Evolutionary conservation across 768 basidiomycete species (phyloP).

Genomic region (Leccinum arenicola): DNA sequence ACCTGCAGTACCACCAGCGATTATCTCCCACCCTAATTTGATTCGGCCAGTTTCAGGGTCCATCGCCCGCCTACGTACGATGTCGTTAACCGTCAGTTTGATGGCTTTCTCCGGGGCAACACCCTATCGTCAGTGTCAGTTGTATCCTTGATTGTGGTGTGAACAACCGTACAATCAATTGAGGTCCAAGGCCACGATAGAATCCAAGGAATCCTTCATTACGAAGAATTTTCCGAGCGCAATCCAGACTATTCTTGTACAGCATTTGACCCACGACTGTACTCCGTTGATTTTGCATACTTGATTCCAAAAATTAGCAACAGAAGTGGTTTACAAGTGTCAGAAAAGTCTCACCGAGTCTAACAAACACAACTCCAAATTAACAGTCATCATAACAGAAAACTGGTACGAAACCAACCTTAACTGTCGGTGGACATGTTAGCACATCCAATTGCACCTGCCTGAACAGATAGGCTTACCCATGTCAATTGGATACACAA

Average conservation of each 20-base stretch:
- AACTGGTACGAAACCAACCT: constrained; percentile 45
- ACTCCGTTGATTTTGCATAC: constrained; percentile 97
- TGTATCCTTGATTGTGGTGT: background rate
- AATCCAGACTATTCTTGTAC: constrained; percentile 96
- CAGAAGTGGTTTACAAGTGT: background rate
- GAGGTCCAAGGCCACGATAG: constrained; percentile 94
- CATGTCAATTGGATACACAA: constrained; percentile 95
- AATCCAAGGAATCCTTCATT: constrained; percentile 96
- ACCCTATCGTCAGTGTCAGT: constrained; percentile 49
- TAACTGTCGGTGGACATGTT: constrained; percentile 45
- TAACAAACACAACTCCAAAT: constrained; percentile 24
- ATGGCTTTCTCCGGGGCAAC: constrained; percentile 98
- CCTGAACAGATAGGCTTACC: constrained; percentile 43
- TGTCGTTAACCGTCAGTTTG: constrained; percentile 94
- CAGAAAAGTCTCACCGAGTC: constrained; percentile 50
- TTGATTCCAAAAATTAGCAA: constrained; percentile 27
- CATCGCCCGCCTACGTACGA: constrained; percentile 77
- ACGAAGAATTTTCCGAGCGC: constrained; percentile 87
- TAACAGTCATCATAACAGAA: constrained; percentile 5
- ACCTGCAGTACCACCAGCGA: constrained; percentile 91
- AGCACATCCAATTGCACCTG: constrained; percentile 5
- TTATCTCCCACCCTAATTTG: constrained; percentile 82
- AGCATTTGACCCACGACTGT: constrained; percentile 95
- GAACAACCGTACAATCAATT: constrained; percentile 66
- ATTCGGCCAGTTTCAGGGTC: constrained; percentile 97